Evolutionary conservation across 139 green algal species (phyloP), one percentile per base, ranked within the genome.

Genomic region (Eudorina sp.): DNA sequence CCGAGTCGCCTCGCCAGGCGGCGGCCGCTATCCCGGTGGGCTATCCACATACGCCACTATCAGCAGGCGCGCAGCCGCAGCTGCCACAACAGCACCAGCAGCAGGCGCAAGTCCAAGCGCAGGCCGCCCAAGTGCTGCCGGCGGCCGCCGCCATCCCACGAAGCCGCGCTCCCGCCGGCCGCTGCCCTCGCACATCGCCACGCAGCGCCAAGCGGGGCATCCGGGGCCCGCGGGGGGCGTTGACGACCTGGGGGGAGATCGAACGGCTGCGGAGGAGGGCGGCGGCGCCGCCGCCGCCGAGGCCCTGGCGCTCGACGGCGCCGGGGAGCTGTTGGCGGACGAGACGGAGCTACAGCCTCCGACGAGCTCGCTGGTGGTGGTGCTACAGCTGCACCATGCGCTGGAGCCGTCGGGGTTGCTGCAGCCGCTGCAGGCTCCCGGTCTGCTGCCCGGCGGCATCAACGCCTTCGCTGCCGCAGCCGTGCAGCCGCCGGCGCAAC

Each of bases 161-260:
- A 68, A 69, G 46, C 75, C 75, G 4, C 75, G 75, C 11, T 69
- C 75, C 16, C 16, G 53, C 6, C 48, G 75, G 21, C 48, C 75
- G 16, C 51, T 83, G 75, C 46, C 75, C 19, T 9, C 31, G 31
- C 75, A 83, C 51, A 83, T 83, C 16, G 75, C 75, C 14, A 83
- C 48, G 31, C 75, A 83, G 34, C 75, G 75, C n/a, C 48, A 83
- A 31, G 70, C 70, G 1, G 40, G 11, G 62, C 27, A 11, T 25
- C 27, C 62, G 31, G 62, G 29, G 27, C 55, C 36, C 51, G 68
- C 34, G 3, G 68, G 68, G 25, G 64, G 64, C 3, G 29, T 36
- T 36, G 64, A 43, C 19, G 70, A 27, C 70, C 14, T 36, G 70
- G 9, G 27, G 3, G 66, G 25, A 53, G 70, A 79, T 13, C 19